Percentiles rank a stretch among this genome's conserved stretches.
Conservation (phyloP, 805 yeast genomes). For the Saccharomycopsis vini region DNA sequence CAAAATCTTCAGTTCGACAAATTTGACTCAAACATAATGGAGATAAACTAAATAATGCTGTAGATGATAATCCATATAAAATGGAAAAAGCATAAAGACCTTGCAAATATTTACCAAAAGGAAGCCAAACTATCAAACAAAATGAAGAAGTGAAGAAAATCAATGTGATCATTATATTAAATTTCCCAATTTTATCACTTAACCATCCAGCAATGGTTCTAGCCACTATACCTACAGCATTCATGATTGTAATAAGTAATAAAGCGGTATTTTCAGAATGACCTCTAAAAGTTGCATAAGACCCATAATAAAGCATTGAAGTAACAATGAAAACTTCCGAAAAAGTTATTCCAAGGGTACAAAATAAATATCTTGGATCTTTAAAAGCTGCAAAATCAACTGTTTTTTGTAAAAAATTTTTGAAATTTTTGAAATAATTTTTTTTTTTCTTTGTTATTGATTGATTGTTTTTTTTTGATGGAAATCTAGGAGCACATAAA, state of each 20-base stretch:
- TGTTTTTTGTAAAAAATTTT: conserved; percentile 14
- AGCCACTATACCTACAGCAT: conserved; percentile 33
- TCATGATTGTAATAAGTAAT: conserved; percentile 37
- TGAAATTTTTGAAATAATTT: conserved; percentile 29
- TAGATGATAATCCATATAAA: conserved; percentile 44
- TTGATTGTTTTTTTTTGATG: conserved; percentile 1
- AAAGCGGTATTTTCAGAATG: conserved; percentile 34
- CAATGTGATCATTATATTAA: conserved; percentile 39
- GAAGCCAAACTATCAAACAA: conserved; percentile 32
- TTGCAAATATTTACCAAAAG: conserved; percentile 26
- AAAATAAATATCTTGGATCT: conserved; percentile 35
- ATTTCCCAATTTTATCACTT: conserved; percentile 42
- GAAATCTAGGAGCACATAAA: conserved; percentile 34
- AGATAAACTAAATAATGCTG: conserved; percentile 44
- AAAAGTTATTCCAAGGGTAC: conserved; percentile 36
- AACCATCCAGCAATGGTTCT: conserved; percentile 36
- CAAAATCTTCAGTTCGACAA: conserved; percentile 43
- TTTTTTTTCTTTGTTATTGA: conserved; percentile 19
- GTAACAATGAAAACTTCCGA: conserved; percentile 39
- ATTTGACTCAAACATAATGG: conserved; percentile 55
- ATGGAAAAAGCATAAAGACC: conserved; percentile 37
- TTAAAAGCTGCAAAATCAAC: conserved; percentile 33
- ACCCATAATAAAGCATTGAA: conserved; percentile 39
- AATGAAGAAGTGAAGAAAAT: conserved; percentile 25
- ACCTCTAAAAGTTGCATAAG: conserved; percentile 42